Evolutionary conservation across 2,329 filamentous ascomycete species (phyloP), one percentile per base, ranked within the genome.

Genomic region (Clonostachys byssicola): DNA sequence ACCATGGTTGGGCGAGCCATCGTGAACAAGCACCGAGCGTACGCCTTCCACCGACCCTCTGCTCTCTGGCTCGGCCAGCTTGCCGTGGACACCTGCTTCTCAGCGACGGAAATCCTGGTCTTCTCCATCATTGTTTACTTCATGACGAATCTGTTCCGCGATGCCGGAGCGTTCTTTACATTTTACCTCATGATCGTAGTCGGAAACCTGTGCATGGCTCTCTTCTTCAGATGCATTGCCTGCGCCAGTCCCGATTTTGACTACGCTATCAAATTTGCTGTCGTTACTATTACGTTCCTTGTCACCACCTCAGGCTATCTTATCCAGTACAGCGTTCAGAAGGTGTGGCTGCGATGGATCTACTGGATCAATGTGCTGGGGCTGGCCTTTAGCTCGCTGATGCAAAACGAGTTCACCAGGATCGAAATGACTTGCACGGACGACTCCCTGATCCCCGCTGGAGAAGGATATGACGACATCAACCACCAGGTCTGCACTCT

Each of bases 1-100:
- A 87, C 86, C 2, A 92, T 94, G 87, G 69, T 84, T 14, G 88
- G 86, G 1, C 78, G 90, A 9, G 77, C 84, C 0, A 87, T 95
- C 36, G 78, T 95, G 50, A 89, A 91, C 62, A 95, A 94, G 62
- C 90, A 95, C 64, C 83, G 86, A 48, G 85, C 87, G 0, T 95
- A 89, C 56, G 86, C 89, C 0, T 92, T 95, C 60, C 86, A 94
- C 61, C 77, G 88, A 34, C 90, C 90, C 0, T 90, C 87, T 0
- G 88, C 89, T 0, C 69, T 94, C 1, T 94, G 88, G 83, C 85
- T 94, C 49, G 89, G 85, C 0, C 89, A 94, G 60, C 91, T 94
- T 43, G 74, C 88, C 13, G 86, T 92, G 9, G 90, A 95, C 55
- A 77, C 86, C 44, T 77, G 83, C 0, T 92, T 94, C 59, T 76